A percentile compares a stretch with the other conserved stretches of the same genome.
Conservation (phyloP, 2,329 filamentous ascomycete species). For the Balansia obtecta region DNA sequence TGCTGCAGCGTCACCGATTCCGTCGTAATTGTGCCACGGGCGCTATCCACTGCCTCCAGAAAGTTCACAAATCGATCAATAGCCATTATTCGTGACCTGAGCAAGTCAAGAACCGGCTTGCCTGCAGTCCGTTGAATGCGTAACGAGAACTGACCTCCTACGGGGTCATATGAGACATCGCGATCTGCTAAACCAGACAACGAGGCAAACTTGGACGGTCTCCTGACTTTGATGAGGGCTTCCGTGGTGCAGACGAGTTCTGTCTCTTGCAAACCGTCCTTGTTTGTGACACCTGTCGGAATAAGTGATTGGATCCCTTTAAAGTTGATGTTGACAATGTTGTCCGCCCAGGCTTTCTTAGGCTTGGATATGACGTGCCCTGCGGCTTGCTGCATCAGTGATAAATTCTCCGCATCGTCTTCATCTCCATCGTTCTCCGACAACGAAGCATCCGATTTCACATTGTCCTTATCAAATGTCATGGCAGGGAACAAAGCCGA, state of each 20-base stretch:
- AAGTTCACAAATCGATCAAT: slow-evolving; percentile 62
- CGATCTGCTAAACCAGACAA: slow-evolving; percentile 43
- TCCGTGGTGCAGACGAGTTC: slow-evolving; percentile 31
- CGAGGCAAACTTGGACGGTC: slow-evolving; percentile 40
- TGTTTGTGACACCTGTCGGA: slow-evolving; percentile 4
- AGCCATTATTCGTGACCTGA: slow-evolving; percentile 48
- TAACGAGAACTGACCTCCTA: slow-evolving; percentile 50
- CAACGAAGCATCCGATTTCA: slow-evolving; percentile 2
- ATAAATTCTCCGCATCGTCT: slow-evolving; percentile 11
- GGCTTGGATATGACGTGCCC: slow-evolving; percentile 9
- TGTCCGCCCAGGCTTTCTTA: slow-evolving; percentile 41
- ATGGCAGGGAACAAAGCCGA: slow-evolving; percentile 30
- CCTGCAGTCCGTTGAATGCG: slow-evolving; percentile 47
- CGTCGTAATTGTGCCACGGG: slow-evolving; percentile 41
- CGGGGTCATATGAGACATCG: slow-evolving; percentile 49
- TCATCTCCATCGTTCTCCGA: slow-evolving; percentile 3
- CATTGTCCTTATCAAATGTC: slow-evolving; percentile 15
- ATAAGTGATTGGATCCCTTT: slow-evolving; percentile 26
- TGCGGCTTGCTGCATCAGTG: slow-evolving; percentile 13
- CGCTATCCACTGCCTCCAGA: slow-evolving; percentile 49
- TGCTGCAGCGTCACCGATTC: slow-evolving; percentile 48
- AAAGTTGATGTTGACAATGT: slow-evolving; percentile 47
- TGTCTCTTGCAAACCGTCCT: slow-evolving; percentile 6
- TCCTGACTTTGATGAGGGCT: slow-evolving; percentile 41
- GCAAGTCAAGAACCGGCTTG: slow-evolving; percentile 42